These are phyloP conservation scores for Crithidia acanthocephali DNA, from an alignment of 208 protist species.

Conservation along the genomic window DNA sequence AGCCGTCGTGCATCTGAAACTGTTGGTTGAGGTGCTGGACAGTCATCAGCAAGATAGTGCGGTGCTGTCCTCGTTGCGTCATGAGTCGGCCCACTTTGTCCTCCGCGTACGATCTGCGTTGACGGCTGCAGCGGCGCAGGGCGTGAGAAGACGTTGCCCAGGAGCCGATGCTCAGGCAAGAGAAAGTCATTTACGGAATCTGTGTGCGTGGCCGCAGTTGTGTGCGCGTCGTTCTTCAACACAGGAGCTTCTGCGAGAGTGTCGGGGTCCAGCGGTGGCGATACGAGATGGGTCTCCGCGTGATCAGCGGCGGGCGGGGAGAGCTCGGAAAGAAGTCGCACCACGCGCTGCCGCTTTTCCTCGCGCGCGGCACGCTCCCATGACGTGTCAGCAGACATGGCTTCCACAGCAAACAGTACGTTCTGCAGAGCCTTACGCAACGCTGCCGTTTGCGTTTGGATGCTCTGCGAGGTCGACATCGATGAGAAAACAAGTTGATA, in stretches of 20 bases:
- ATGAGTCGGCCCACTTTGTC: too few relatives aligned
- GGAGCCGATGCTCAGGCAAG: not conserved
- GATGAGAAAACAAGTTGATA: too few relatives aligned
- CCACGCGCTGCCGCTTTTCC: slow-evolving; percentile 11
- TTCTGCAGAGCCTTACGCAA: slow-evolving; percentile 6
- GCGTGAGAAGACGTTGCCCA: slow-evolving; percentile 9
- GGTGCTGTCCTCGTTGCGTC: too few relatives aligned
- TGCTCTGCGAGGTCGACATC: not conserved
- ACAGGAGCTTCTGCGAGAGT: not conserved
- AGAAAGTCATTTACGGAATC: not conserved
- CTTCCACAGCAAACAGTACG: slow-evolving; percentile 2
- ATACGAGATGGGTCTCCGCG: not conserved
- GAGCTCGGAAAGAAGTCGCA: slow-evolving; percentile 13
- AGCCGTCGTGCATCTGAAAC: too few relatives aligned
- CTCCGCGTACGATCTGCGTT: not conserved
- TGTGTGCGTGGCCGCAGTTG: not conserved
- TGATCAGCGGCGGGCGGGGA: not conserved
- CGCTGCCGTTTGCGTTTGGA: not conserved
- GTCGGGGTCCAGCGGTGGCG: not conserved
- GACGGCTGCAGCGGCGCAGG: not conserved
- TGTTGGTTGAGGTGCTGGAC: too few relatives aligned
- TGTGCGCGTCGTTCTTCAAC: not conserved
- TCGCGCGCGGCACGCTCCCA: slow-evolving; percentile 7
- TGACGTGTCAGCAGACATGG: not conserved
- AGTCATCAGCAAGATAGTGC: too few relatives aligned